phyloP scores from a whole-genome alignment of 139 green algal genomes.

The Pycnococcus provasolii region DNA sequence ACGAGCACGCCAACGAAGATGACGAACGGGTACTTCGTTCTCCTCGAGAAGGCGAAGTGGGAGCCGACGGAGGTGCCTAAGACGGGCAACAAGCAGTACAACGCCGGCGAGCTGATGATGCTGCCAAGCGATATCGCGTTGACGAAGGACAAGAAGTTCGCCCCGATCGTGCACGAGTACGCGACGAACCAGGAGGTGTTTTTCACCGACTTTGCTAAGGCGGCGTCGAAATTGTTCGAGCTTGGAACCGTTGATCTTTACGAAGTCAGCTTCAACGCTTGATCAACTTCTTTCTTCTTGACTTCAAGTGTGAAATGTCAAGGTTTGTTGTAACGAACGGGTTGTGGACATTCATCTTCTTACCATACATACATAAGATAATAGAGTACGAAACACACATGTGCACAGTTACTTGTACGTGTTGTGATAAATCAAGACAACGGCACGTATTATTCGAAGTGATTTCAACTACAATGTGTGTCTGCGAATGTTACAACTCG shows the following conservation, averaged over 20 bases:
- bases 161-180: slow-evolving; percentile 53
- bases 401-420: too few species aligned
- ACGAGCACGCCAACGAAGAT: slow-evolving; percentile 72
- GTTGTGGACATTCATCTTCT: too few species aligned
- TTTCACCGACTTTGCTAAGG: slow-evolving; percentile 41
- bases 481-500: too few species aligned
- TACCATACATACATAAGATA: too few species aligned
- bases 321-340: too few species aligned
- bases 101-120: slow-evolving; percentile 78
- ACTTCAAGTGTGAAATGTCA: too few species aligned
- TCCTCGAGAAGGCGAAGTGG: slow-evolving; percentile 62
- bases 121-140: slow-evolving; percentile 54
- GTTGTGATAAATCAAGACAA: too few species aligned
- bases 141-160: slow-evolving; percentile 62
- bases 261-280: too few species aligned
- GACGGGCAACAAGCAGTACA: slow-evolving; percentile 18
- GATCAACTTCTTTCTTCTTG: too few species aligned
- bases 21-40: slow-evolving; percentile 69
- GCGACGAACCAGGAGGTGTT: slow-evolving; percentile 55
- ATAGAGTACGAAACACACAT: too few species aligned
- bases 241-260: slow-evolving; percentile 27
- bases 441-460: too few species aligned
- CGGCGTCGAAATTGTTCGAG: slow-evolving; percentile 49
- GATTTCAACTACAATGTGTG: too few species aligned
- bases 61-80: neutral